These are phyloP conservation scores for Sophora flavescens DNA, from an alignment of 306 rosid species.

Conservation along the genomic window DNA sequence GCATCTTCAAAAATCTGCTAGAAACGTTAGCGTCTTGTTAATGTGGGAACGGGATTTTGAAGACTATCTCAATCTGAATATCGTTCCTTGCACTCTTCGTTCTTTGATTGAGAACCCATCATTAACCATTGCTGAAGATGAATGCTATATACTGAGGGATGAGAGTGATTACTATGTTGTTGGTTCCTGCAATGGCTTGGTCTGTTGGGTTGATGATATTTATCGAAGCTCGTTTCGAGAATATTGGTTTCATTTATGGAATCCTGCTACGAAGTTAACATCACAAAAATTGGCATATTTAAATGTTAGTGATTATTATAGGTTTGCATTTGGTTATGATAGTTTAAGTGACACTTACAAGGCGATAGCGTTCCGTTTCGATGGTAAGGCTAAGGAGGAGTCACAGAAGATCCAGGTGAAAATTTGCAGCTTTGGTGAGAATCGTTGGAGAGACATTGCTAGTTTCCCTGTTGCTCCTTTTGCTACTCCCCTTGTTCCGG, in stretches of 20 bases:
- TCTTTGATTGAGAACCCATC: background rate
- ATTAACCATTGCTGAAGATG: background rate
- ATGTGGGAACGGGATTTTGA: too few species aligned
- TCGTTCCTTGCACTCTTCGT: background rate
- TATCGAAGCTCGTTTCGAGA: fast-evolving
- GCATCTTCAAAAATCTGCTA: background rate
- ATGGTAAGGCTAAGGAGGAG: too few species aligned
- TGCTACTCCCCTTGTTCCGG: too few species aligned
- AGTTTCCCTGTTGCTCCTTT: background rate
- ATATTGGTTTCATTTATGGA: background rate
- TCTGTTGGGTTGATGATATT: background rate
- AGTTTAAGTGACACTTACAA: background rate
- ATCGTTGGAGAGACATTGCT: background rate
- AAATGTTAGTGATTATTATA: background rate
- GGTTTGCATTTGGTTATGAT: background rate
- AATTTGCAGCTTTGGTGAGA: background rate
- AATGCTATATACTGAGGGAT: too few species aligned
- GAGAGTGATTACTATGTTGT: background rate
- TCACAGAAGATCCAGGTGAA: background rate
- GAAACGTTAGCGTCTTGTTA: background rate
- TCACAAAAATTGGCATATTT: background rate
- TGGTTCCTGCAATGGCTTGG: conserved; percentile 8
- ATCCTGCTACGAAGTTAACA: background rate
- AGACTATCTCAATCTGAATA: too few species aligned
- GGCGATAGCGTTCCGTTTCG: background rate